Base-by-base conservation (phyloP, 2,329 filamentous ascomycete genomes). In the Neurospora sp. region DNA sequence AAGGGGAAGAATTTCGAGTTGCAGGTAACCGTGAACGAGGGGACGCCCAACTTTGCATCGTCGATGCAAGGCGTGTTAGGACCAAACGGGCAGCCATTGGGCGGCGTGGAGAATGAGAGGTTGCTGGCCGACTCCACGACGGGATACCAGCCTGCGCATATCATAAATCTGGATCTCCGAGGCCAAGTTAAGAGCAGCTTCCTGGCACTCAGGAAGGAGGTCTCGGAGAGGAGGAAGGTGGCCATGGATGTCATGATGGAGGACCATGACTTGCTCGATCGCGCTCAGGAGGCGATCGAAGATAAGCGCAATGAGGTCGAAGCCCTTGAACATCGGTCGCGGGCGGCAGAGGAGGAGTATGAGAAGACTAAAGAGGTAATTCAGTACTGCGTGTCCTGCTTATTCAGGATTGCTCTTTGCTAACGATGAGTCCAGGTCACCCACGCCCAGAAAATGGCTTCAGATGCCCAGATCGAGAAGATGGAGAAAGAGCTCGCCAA, bases 401-500 rank as follows among this genome's bases (percentile, higher is more conserved):
- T 36, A 4, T 6, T 17, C 28, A 1, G 28, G 5, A 62, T 62
- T 2, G 0, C 15, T 28, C 15, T 2, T 2, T 62, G 15, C 28
- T 62, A 66, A 33, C n/a, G 46, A 17, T 19, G 15, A 5, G 40
- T 52, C n/a, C 62, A 79, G 78, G 82, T 87, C 71, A 95, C 92
- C 8, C 92, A 87, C 66, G 92, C 93, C 19, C 93, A 97, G 79
- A 96, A 96, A 82, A 88, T 95, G 78, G 91, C 90, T 8, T 92
- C 90, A 2, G 96, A 98, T 78, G 89, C 94, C 8, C 95, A 98
- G 79, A 97, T 99, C 76, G 96, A 99, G 81, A 96, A 96, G 83
- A 96, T 97, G 91, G 96, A 99, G 82, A 97, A 97, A 81, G 94
- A 99, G 79, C 83, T 99, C n/a, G 91, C 92, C 66, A 92, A 93